Percentiles rank a stretch among this genome's conserved stretches.
These are phyloP conservation scores for Mycena latifolia DNA, from an alignment of 768 basidiomycete genomes.

Conservation along the genomic window DNA sequence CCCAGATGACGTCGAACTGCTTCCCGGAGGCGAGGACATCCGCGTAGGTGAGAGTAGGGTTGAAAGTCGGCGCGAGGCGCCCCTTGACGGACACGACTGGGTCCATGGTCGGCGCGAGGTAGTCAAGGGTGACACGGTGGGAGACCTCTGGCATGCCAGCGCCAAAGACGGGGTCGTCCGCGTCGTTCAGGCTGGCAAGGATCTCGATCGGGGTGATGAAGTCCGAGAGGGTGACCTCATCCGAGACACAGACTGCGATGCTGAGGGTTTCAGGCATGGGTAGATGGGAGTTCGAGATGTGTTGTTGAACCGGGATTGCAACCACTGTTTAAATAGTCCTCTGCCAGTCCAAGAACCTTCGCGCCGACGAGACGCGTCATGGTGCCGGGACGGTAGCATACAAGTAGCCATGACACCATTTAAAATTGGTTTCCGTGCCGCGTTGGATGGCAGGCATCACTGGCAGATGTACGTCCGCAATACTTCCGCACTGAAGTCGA, in stretches of 20 bases:
- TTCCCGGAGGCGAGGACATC: slow-evolving; percentile 25
- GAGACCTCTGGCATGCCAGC: slow-evolving; percentile 20
- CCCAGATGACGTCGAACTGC: slow-evolving; percentile 37
- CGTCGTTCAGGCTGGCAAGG: slow-evolving; percentile 23
- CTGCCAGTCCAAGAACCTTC: no score
- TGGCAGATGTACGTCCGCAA: no score
- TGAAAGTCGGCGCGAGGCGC: slow-evolving; percentile 19
- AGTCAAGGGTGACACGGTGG: slow-evolving; percentile 27
- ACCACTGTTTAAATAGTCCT: background rate
- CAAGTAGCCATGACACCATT: no score
- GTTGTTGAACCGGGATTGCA: background rate
- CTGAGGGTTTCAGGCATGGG: slow-evolving; percentile 23
- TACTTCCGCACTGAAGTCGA: no score
- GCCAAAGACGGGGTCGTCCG: slow-evolving; percentile 19
- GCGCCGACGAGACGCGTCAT: no score
- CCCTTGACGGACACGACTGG: slow-evolving; percentile 27
- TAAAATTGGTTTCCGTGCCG: no score
- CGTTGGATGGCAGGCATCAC: no score
- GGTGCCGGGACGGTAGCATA: no score
- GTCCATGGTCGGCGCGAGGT: slow-evolving; percentile 26
- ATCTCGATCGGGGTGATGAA: slow-evolving; percentile 33
- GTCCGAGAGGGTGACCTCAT: slow-evolving; percentile 34
- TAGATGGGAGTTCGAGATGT: background rate
- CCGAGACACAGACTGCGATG: slow-evolving; percentile 32
- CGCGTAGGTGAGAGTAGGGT: slow-evolving; percentile 33